phyloP scores from a whole-genome alignment of 2,329 filamentous ascomycete genomes.

The Trichoderma citrinoviride region DNA sequence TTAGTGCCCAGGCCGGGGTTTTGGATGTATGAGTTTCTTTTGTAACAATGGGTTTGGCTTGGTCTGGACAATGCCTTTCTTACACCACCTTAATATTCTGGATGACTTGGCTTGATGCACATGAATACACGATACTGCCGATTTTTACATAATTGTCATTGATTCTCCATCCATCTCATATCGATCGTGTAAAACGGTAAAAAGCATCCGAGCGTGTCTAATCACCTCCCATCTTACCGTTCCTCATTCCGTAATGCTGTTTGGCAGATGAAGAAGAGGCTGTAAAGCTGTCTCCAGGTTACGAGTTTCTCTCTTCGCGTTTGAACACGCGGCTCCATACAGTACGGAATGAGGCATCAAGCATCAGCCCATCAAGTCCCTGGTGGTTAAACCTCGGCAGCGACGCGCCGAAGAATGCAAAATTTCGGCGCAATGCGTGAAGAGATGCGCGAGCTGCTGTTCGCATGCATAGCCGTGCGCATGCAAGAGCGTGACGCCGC shows the following conservation, averaged over 20 bases:
- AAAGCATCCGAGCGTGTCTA: no score
- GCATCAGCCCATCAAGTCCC: no score
- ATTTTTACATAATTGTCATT: neutral
- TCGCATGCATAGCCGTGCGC: constrained; percentile 3
- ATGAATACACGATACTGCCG: no score
- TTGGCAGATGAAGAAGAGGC: no score
- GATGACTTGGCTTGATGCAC: neutral
- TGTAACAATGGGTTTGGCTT: neutral
- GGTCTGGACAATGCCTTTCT: neutral
- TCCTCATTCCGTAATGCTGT: neutral
- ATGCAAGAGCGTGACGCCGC: neutral
- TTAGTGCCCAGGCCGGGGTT: neutral
- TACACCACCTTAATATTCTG: neutral
- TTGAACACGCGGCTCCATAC: no score
- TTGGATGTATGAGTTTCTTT: neutral
- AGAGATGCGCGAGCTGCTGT: neutral
- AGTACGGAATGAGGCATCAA: no score
- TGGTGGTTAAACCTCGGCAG: neutral
- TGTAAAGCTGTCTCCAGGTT: no score
- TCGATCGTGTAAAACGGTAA: no score
- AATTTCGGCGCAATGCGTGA: neutral
- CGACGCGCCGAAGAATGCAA: neutral
- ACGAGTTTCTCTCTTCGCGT: no score
- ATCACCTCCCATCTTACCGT: no score
- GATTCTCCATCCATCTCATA: no score